These are phyloP conservation scores for Vigna nakashimae DNA, from an alignment of 306 rosid species.

Conservation along the genomic window DNA sequence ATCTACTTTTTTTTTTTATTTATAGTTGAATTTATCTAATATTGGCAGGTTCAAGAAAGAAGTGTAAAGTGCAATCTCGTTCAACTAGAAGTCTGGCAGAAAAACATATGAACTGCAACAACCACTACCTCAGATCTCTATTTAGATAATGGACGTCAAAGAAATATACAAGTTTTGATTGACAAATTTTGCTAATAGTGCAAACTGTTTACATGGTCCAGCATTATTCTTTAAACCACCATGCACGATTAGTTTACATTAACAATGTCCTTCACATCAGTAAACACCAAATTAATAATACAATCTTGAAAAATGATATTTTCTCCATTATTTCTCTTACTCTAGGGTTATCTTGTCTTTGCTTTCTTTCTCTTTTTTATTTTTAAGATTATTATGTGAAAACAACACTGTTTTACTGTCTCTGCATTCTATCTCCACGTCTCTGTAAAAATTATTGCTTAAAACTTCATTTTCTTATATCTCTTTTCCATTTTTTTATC, in stretches of 20 bases:
- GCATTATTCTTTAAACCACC: neutral
- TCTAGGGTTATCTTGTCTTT: neutral
- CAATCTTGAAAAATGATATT: neutral
- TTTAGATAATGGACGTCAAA: constrained; percentile 2
- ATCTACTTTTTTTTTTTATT: too few relatives aligned
- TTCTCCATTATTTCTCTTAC: neutral
- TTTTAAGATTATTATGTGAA: too few relatives aligned
- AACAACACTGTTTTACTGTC: too few relatives aligned
- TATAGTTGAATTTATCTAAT: constrained; percentile 13
- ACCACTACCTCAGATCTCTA: neutral
- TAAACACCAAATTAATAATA: neutral
- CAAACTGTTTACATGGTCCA: neutral
- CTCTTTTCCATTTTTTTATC: neutral
- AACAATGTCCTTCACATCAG: neutral
- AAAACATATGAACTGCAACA: constrained; percentile 30
- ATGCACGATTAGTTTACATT: constrained; percentile 2
- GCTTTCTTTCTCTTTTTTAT: too few relatives aligned
- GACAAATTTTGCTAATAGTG: constrained; percentile 9
- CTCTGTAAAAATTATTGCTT: neutral
- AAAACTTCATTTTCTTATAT: neutral
- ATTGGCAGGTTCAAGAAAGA: constrained; percentile 64
- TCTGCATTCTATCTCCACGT: too few relatives aligned
- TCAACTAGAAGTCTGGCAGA: constrained; percentile 55
- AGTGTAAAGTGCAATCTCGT: constrained; percentile 60
- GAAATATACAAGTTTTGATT: neutral